Percentiles rank a stretch among this genome's conserved stretches.
These are phyloP conservation scores for Rhodotorula kratochvilovae DNA, from an alignment of 768 basidiomycete species.

Conservation along the genomic window DNA sequence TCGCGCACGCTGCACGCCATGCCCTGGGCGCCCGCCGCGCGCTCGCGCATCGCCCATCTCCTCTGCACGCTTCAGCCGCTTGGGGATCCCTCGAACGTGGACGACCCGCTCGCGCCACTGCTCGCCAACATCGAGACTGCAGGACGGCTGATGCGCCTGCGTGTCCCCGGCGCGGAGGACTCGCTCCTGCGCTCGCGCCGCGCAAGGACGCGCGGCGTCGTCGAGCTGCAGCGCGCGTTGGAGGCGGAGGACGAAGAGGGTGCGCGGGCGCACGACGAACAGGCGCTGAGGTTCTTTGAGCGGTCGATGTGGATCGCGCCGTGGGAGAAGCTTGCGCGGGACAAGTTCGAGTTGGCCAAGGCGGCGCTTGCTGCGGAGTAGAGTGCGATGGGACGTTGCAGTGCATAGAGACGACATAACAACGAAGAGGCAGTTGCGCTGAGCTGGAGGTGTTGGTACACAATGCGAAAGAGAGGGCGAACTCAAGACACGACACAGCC, in stretches of 20 bases:
- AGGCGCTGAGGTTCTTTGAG: conserved; percentile 10
- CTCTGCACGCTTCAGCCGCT: not conserved
- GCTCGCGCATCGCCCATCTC: conserved; percentile 18
- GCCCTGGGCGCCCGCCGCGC: conserved; percentile 24
- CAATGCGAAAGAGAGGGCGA: not conserved
- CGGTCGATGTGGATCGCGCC: conserved; percentile 21
- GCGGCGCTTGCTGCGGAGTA: not conserved
- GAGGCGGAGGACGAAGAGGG: not conserved
- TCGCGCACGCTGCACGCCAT: conserved; percentile 27
- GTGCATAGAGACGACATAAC: not conserved
- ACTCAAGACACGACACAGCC: conserved; percentile 8
- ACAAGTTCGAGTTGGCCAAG: not conserved
- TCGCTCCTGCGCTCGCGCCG: not conserved
- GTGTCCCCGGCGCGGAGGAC: not conserved
- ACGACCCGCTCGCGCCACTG: not conserved
- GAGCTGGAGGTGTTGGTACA: not conserved
- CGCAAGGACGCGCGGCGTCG: not conserved
- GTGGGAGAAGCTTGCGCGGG: conserved; percentile 22
- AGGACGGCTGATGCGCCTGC: conserved; percentile 17
- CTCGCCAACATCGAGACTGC: conserved; percentile 19
- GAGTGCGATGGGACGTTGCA: not conserved
- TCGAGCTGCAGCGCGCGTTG: conserved; percentile 1
- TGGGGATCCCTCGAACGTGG: not conserved
- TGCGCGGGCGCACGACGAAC: not conserved
- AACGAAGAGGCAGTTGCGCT: not conserved